Percentiles rank a stretch among this genome's conserved stretches.
Conservation (phyloP, 805 yeast species). For the Jamesozyma rosinii region DNA sequence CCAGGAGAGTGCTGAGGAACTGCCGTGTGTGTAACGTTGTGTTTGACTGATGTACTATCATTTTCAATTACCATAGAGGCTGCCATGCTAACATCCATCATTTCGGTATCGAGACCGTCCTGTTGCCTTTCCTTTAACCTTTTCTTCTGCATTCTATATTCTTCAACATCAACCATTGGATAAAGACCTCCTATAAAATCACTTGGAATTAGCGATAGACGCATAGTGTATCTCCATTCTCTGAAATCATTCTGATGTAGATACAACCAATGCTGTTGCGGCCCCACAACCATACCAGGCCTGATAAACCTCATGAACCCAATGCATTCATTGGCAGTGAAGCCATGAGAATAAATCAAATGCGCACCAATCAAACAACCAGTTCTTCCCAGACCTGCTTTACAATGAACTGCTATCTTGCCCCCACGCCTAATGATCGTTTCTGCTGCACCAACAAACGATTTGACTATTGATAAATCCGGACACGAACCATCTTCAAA, state of each 20-base stretch:
- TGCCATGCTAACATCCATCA: constrained; percentile 18
- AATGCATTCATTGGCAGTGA: constrained; percentile 91
- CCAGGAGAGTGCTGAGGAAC: constrained; percentile 92
- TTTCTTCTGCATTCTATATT: constrained; percentile 44
- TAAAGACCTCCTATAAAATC: constrained; percentile 58
- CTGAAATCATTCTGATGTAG: constrained; percentile 90
- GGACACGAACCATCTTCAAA: constrained; percentile 97
- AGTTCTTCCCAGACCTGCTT: constrained; percentile 95
- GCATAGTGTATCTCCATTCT: constrained; percentile 91
- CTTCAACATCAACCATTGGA: constrained; percentile 52
- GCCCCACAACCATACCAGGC: constrained; percentile 99
- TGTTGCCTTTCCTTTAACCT: constrained; percentile 10
- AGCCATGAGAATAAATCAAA: constrained; percentile 87
- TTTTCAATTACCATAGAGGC: constrained; percentile 18
- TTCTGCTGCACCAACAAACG: constrained; percentile 89
- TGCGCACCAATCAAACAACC: constrained; percentile 97
- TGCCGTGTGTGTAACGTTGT: constrained; percentile 7
- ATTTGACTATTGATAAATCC: constrained; percentile 82
- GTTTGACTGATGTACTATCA: not conserved
- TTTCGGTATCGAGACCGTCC: constrained; percentile 14
- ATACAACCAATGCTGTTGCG: constrained; percentile 95
- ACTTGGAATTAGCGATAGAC: constrained; percentile 51
- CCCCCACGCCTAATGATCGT: constrained; percentile 70
- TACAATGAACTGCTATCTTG: constrained; percentile 98
- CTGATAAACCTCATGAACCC: constrained; percentile 91